Conservation (phyloP, 2,329 filamentous ascomycete species). For the Beauveria caledonica region DNA sequence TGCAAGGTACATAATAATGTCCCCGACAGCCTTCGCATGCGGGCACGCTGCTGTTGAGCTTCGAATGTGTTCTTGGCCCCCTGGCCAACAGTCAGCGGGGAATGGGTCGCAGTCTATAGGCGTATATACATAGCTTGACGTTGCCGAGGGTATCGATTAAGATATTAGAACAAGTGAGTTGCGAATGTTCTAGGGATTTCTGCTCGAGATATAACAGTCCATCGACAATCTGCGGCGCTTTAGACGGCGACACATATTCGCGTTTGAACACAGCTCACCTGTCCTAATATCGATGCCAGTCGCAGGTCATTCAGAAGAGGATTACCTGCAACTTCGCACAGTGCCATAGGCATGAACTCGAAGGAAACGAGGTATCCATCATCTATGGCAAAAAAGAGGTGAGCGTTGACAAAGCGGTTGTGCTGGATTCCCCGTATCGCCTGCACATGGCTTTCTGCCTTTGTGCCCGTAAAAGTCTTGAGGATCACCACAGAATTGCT, state of each 20-base stretch:
- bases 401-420: not conserved
- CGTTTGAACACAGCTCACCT: not conserved
- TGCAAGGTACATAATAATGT: slow-evolving; percentile 1
- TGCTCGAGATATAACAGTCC: slow-evolving; percentile 10
- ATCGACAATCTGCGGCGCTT: slow-evolving; percentile 4
- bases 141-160: slow-evolving; percentile 4
- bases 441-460: not conserved
- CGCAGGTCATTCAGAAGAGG: slow-evolving; percentile 8
- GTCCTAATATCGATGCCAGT: slow-evolving; percentile 8
- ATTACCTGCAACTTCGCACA: slow-evolving; percentile 6
- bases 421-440: slow-evolving; percentile 3
- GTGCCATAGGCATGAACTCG: slow-evolving; percentile 11
- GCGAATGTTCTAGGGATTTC: slow-evolving; percentile 6
- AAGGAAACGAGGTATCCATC: slow-evolving; percentile 1
- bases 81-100: slow-evolving; percentile 1
- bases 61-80: slow-evolving; percentile 9
- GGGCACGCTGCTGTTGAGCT: not conserved
- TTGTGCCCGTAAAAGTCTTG: not conserved
- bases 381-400: not conserved
- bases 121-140: slow-evolving; percentile 10
- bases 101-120: not conserved
- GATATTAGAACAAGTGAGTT: slow-evolving; percentile 11
- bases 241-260: not conserved
- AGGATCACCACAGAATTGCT: not conserved
- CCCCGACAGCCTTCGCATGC: not conserved